A percentile compares a stretch with the other conserved stretches of the same genome.
Conservation (phyloP, 2,329 filamentous ascomycete species). For the Tricladium varicosporioides region DNA sequence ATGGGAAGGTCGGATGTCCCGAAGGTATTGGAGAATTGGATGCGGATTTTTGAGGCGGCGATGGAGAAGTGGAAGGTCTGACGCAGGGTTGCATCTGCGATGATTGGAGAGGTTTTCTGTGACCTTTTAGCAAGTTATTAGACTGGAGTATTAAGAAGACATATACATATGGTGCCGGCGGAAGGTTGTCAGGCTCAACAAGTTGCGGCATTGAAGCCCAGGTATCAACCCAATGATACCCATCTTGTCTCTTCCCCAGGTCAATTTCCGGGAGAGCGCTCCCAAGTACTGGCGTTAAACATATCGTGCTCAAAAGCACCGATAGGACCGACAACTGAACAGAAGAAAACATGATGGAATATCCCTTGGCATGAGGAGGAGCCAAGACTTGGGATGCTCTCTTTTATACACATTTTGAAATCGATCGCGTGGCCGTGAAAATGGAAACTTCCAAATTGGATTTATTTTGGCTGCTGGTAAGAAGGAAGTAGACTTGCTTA, state of each 20-base stretch:
- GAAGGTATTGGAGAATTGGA: conserved; percentile 22
- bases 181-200: conserved; percentile 19
- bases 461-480: conserved; percentile 1
- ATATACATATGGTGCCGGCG: conserved; percentile 15
- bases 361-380: background rate
- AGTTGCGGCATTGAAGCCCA: conserved; percentile 23
- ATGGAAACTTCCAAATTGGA: background rate
- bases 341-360: background rate
- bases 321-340: background rate
- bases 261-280: background rate
- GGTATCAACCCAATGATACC: conserved; percentile 15
- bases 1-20: conserved; percentile 4
- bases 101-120: conserved; percentile 7
- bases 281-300: background rate
- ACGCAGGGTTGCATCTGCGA: conserved; percentile 15
- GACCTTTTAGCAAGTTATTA: background rate
- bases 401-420: background rate
- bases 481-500: background rate
- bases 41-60: conserved; percentile 4
- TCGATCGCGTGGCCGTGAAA: background rate
- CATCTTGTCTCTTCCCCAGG: conserved; percentile 1
- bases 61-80: conserved; percentile 19
- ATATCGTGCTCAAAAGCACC: background rate
- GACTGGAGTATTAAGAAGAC: background rate
- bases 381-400: background rate